Conservation (phyloP, 2,329 filamentous ascomycete species). For the Pseudogymnoascus sp. region DNA sequence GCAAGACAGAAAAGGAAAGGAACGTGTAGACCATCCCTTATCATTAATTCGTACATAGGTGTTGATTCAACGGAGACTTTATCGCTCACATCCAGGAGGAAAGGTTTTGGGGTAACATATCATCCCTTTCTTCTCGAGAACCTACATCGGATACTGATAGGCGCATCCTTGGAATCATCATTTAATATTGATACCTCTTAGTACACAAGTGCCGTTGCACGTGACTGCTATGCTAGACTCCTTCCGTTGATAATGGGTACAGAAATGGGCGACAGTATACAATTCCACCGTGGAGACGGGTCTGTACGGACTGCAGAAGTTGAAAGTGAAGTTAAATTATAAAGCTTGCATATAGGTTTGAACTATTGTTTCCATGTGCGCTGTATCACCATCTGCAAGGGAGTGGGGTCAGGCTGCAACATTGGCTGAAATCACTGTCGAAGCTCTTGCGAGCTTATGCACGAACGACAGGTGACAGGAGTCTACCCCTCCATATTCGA, state of each 20-base stretch:
- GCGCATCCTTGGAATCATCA: too few species aligned
- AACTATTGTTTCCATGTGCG: background rate
- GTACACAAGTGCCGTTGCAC: too few species aligned
- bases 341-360: background rate
- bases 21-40: background rate
- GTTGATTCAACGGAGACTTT: background rate
- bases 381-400: background rate
- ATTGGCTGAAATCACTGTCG: background rate
- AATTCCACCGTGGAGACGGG: background rate
- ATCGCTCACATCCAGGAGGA: background rate
- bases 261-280: background rate
- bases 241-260: too few species aligned
- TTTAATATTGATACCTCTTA: too few species aligned
- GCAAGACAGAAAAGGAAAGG: background rate
- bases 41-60: background rate
- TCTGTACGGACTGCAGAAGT: background rate
- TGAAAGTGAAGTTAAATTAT: background rate
- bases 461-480: background rate
- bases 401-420: background rate
- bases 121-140: too few species aligned
- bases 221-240: too few species aligned
- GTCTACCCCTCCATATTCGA: background rate
- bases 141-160: too few species aligned
- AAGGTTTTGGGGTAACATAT: too few species aligned
- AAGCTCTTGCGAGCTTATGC: background rate